These are phyloP conservation scores for Karstenula rhodostoma DNA, from an alignment of 2,329 filamentous ascomycete genomes.

Conservation along the genomic window DNA sequence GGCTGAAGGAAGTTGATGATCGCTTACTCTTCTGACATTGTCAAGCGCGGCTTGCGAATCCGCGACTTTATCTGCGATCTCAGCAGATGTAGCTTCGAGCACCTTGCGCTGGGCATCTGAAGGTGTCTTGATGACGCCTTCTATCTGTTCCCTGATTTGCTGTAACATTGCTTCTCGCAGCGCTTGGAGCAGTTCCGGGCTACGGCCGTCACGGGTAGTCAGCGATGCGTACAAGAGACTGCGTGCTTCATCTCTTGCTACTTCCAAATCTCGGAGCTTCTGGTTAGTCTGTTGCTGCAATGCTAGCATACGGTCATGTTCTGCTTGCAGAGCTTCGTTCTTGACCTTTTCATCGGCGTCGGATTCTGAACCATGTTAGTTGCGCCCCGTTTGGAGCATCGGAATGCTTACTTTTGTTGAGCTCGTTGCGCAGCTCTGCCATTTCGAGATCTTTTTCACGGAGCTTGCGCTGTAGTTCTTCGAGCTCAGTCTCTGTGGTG, in stretches of 20 bases:
- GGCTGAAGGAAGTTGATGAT: constrained; percentile 33
- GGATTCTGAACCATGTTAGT: constrained; percentile 30
- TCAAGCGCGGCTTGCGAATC: constrained; percentile 46
- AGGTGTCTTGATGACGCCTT: constrained; percentile 40
- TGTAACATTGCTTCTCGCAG: constrained; percentile 43
- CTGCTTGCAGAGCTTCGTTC: constrained; percentile 39
- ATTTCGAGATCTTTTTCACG: constrained; percentile 47
- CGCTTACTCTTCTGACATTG: constrained; percentile 49
- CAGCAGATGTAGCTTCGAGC: constrained; percentile 41
- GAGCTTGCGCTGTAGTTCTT: constrained; percentile 44
- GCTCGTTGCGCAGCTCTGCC: constrained; percentile 47
- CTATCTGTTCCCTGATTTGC: constrained; percentile 44
- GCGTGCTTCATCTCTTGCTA: constrained; percentile 46
- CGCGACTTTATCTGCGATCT: constrained; percentile 46
- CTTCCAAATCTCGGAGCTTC: constrained; percentile 44
- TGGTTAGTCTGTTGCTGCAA: constrained; percentile 46
- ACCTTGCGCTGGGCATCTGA: constrained; percentile 42
- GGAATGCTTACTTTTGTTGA: constrained; percentile 42
- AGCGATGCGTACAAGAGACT: constrained; percentile 42
- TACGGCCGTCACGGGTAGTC: constrained; percentile 42
- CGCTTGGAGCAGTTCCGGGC: constrained; percentile 43
- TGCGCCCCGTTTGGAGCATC: background rate
- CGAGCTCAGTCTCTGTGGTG: constrained; percentile 43
- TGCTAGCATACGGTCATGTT: constrained; percentile 46
- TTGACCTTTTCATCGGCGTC: constrained; percentile 42